Evolutionary conservation across 768 basidiomycete genomes (phyloP).

Genomic region (Tephrocybe sp.): DNA sequence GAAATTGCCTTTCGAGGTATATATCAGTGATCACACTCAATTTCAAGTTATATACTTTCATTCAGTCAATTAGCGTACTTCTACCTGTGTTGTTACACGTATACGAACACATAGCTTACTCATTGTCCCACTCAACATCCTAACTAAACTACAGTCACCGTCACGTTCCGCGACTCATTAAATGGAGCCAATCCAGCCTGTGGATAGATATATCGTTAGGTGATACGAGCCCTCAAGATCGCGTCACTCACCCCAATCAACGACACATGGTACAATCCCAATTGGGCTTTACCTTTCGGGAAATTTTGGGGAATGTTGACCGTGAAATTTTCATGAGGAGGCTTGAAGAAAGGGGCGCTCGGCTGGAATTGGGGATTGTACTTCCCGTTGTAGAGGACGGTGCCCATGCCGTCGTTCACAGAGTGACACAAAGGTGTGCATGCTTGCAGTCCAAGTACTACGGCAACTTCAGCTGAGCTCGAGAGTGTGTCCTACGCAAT

Average conservation of each 20-base stretch:
- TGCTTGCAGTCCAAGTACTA: constrained; percentile 44
- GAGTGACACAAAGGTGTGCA: constrained; percentile 27
- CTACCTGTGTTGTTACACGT: too few species aligned
- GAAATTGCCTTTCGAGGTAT: too few species aligned
- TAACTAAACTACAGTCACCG: constrained; percentile 23
- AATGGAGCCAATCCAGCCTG: constrained; percentile 33
- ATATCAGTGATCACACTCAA: too few species aligned
- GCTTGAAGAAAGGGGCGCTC: constrained; percentile 18
- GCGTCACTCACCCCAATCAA: constrained; percentile 38
- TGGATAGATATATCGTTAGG: neutral
- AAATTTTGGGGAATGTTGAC: constrained; percentile 34
- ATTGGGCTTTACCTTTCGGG: constrained; percentile 29
- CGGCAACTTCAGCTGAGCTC: constrained; percentile 41
- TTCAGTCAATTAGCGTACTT: too few species aligned
- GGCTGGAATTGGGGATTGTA: constrained; percentile 37
- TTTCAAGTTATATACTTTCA: too few species aligned
- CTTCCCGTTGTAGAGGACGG: constrained; percentile 45
- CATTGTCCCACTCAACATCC: neutral
- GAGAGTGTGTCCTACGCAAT: constrained; percentile 33
- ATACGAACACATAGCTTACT: too few species aligned
- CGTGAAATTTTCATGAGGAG: constrained; percentile 46
- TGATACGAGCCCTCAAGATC: neutral
- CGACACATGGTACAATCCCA: constrained; percentile 35
- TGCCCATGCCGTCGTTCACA: constrained; percentile 33
- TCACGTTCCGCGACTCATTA: constrained; percentile 31